Base-by-base conservation (phyloP, 495 filamentous ascomycete genomes). In the Penicillium pancosmium region DNA sequence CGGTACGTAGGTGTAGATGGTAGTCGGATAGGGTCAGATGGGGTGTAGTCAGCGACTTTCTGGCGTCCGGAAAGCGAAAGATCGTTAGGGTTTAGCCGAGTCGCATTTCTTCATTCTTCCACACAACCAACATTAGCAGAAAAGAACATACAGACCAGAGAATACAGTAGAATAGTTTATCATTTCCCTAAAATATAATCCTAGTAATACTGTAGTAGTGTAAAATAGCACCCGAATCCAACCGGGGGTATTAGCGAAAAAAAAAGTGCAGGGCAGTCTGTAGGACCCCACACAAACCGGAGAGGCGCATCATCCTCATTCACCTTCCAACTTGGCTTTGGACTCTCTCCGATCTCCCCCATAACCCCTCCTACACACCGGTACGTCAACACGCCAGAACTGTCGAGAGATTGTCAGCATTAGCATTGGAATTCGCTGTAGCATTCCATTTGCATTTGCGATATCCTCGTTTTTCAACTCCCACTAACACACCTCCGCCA, bases 281-380 rank as follows among this genome's bases (percentile, higher is more conserved):
- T 23, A 23, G 23, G 23, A 31, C 64, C 64, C 61, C 64, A 67
- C 64, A 67, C 64, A 67, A 61, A 57, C 27, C 60, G 54, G 51
- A 62, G 48, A 62, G 48, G 60, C 35, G 61, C 64, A 64, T 67
- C 64, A 64, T 61, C 64, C 56, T 23, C 23, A 3, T 31, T 31
- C 27, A 31, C 54, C 59, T 44, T 41, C 34, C 46, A 50, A 46
- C 47, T 41, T 55, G 35, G 40, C 27, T 9, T 31, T 31, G 27
- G 27, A 56, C 49, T 58, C 58, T 49, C 54, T 58, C 55, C 44
- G 38, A 11, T 41, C 35, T 23, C 40, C 23, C 23, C 23, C 27
- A 31, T 49, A 44, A 51, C 64, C 60, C 54, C 47, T 52, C 54
- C 48, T 53, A 51, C 41, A 57, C 50, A 55, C 51, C 59, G 41